These are phyloP conservation scores for Penicillium bovifimosum DNA, from an alignment of 495 filamentous ascomycete genomes.

Conservation along the genomic window DNA sequence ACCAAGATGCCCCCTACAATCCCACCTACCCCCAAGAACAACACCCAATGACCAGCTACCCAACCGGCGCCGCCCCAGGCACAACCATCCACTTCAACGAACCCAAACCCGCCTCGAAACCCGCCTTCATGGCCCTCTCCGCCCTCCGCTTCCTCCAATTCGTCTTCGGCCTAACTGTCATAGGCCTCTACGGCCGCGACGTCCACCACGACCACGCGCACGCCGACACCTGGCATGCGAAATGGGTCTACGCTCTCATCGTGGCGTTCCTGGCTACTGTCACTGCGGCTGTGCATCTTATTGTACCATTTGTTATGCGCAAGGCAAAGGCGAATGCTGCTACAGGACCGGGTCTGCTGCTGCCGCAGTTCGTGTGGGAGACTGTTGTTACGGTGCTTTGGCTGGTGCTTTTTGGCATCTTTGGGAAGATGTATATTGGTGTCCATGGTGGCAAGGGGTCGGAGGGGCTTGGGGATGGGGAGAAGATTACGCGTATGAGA, in stretches of 20 bases:
- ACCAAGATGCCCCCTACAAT: conserved; percentile 15
- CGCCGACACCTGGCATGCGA: conserved; percentile 47
- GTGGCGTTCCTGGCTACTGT: conserved; percentile 55
- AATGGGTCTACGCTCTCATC: conserved; percentile 75
- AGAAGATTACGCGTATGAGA: conserved; percentile 65
- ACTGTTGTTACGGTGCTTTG: conserved; percentile 63
- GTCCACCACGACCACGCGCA: conserved; percentile 53
- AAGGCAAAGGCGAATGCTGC: conserved; percentile 28
- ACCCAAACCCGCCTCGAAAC: conserved; percentile 12
- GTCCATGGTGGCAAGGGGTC: conserved; percentile 39
- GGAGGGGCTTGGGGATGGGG: conserved; percentile 15
- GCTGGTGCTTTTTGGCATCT: conserved; percentile 75
- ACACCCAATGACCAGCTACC: conserved; percentile 21
- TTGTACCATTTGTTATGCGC: conserved; percentile 47
- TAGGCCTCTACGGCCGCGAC: conserved; percentile 73
- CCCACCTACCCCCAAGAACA: conserved; percentile 7
- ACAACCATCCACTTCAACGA: conserved; percentile 13
- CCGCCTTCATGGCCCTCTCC: conserved; percentile 20
- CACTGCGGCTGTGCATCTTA: conserved; percentile 55
- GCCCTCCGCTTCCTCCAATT: conserved; percentile 65
- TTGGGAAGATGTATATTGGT: conserved; percentile 73
- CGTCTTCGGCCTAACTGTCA: conserved; percentile 65
- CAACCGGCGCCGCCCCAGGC: conserved; percentile 15
- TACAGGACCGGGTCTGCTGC: conserved; percentile 7
- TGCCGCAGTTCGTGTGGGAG: conserved; percentile 62